Evolutionary conservation across 805 yeast genomes (phyloP).

Genomic region (Teunomyces panamensis): DNA sequence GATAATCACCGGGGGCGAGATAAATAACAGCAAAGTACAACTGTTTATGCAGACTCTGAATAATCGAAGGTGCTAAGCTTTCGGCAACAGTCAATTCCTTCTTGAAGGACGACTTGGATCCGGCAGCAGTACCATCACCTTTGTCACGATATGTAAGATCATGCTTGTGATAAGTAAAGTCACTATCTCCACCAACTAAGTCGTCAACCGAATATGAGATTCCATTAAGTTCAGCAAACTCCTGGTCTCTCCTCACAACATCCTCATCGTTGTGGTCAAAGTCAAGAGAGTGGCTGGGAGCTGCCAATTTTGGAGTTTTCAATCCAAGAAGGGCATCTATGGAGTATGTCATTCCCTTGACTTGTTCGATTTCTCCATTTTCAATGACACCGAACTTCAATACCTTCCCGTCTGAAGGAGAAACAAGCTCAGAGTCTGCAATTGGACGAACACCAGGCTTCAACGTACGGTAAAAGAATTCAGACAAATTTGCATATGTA

Average conservation of each 20-base stretch:
- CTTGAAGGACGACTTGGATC: conserved; percentile 28
- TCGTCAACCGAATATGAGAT: conserved; percentile 69
- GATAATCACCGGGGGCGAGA: conserved; percentile 98
- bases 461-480: conserved; percentile 84
- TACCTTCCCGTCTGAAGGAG: conserved; percentile 93
- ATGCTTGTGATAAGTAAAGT: conserved; percentile 42
- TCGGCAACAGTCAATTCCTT: conserved; percentile 40
- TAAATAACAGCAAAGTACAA: conserved; percentile 88
- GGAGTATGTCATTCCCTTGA: conserved; percentile 92
- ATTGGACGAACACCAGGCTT: conserved; percentile 79
- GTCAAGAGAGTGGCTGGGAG: conserved; percentile 50
- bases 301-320: conserved; percentile 46
- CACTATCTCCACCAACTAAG: conserved; percentile 54
- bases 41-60: conserved; percentile 43
- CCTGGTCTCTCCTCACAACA: conserved; percentile 53
- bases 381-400: conserved; percentile 78
- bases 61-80: conserved; percentile 35
- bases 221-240: conserved; percentile 77
- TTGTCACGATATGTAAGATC: conserved; percentile 53
- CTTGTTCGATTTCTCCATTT: conserved; percentile 91
- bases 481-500: conserved; percentile 76
- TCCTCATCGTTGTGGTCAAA: conserved; percentile 41
- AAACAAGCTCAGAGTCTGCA: conserved; percentile 60
- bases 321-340: conserved; percentile 84
- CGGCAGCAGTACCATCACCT: conserved; percentile 60